Percentiles rank a stretch among this genome's conserved stretches.
These are phyloP conservation scores for Fusarium sp. DNA, from an alignment of 2,329 filamentous ascomycete species.

Conservation along the genomic window DNA sequence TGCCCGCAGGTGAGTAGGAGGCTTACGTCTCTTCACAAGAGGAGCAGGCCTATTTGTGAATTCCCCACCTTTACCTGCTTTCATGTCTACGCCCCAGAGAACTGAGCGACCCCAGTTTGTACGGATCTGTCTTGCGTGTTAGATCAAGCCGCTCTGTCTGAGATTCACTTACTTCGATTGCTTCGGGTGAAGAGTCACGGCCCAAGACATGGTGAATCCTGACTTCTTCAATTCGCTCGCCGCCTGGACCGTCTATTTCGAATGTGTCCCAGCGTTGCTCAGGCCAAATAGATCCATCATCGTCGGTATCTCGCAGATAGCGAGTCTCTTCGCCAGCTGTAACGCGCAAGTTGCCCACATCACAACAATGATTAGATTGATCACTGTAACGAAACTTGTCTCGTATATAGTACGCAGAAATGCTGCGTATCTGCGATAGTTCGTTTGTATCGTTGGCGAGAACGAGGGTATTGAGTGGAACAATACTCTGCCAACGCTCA, in stretches of 20 bases:
- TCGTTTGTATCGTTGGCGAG: neutral
- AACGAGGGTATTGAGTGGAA: neutral
- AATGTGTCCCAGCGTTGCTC: neutral
- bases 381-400: neutral
- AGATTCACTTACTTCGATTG: neutral
- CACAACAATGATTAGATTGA: neutral
- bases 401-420: neutral
- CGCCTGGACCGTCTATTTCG: neutral
- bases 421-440: neutral
- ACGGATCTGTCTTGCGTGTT: neutral
- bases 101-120: neutral
- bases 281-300: neutral
- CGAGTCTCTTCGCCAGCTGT: neutral
- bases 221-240: neutral
- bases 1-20: neutral
- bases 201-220: neutral
- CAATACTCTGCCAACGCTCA: neutral
- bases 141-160: neutral
- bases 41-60: neutral
- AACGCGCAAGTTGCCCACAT: neutral
- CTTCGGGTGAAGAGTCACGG: neutral
- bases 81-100: neutral
- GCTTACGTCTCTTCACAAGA: neutral
- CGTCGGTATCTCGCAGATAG: neutral
- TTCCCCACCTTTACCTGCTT: neutral